phyloP scores from a whole-genome alignment of 2,329 filamentous ascomycete species.

The Orbilia ellipsospora region DNA sequence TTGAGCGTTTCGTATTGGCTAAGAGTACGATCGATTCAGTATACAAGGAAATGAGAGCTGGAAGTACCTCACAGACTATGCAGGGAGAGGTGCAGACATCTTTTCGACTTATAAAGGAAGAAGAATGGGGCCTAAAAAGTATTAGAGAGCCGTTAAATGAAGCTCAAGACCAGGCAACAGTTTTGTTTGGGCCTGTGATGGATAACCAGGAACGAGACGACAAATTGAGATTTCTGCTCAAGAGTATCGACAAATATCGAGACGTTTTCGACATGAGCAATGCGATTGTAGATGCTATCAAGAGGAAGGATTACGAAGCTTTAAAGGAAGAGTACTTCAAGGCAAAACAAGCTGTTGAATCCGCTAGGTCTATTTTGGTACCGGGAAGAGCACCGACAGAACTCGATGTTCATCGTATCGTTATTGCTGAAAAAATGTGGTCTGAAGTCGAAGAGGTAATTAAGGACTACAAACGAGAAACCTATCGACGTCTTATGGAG shows the following conservation, averaged over 20 bases:
- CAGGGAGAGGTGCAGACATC: constrained; percentile 59
- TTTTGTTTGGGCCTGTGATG: constrained; percentile 95
- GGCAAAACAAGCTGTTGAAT: constrained; percentile 83
- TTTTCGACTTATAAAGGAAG: constrained; percentile 83
- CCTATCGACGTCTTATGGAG: constrained; percentile 80
- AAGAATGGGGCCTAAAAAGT: constrained; percentile 85
- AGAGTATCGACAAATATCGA: constrained; percentile 80
- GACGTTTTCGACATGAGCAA: constrained; percentile 84
- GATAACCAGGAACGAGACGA: constrained; percentile 92
- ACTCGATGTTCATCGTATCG: constrained; percentile 82
- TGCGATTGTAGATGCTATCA: constrained; percentile 83
- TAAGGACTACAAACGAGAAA: constrained; percentile 84
- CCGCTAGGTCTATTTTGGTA: constrained; percentile 75
- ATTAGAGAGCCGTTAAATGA: constrained; percentile 90
- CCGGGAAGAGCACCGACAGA: constrained; percentile 74
- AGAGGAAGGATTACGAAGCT: constrained; percentile 87
- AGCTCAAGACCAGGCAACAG: constrained; percentile 91
- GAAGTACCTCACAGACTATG: constrained; percentile 64
- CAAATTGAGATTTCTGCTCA: constrained; percentile 80
- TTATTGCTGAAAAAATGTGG: constrained; percentile 95
- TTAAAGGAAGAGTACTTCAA: constrained; percentile 86
- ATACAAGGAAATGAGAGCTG: constrained; percentile 94
- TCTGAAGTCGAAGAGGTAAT: constrained; percentile 89
- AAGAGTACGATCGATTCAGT: constrained; percentile 99
- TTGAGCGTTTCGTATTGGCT: constrained; percentile 95